Percentiles rank a stretch among this genome's conserved stretches.
These are phyloP conservation scores for Phytomonas sp. DNA, from an alignment of 208 protist genomes.

Conservation along the genomic window DNA sequence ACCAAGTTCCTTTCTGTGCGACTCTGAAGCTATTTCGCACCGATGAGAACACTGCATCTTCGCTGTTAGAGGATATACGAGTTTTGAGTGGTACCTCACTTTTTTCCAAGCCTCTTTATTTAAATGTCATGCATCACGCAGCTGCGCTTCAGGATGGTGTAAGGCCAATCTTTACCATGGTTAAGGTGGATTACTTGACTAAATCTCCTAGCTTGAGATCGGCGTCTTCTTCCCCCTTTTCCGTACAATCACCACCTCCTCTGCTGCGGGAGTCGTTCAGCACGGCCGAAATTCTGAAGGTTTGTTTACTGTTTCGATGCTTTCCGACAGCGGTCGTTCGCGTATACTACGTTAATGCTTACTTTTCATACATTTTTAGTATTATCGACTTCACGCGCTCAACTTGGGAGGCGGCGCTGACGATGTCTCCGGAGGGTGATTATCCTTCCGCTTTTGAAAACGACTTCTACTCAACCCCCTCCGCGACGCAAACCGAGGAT, in stretches of 20 bases:
- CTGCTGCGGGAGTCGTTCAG: slow-evolving; percentile 43
- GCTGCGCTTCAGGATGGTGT: background rate
- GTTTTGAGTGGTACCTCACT: background rate
- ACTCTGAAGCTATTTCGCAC: background rate
- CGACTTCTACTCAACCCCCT: background rate
- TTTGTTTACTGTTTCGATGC: slow-evolving; percentile 43
- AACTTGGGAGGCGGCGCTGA: background rate
- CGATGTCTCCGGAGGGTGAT: background rate
- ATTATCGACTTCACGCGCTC: background rate
- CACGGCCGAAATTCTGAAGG: slow-evolving; percentile 37
- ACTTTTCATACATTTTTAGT: background rate
- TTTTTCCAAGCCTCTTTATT: background rate
- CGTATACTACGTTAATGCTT: slow-evolving; percentile 32
- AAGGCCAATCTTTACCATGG: slow-evolving; percentile 37
- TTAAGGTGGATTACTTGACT: slow-evolving; percentile 68
- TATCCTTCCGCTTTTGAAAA: background rate
- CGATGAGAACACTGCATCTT: background rate
- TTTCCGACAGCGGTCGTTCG: slow-evolving; percentile 39
- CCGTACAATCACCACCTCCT: slow-evolving; percentile 2
- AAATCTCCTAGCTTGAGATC: slow-evolving; percentile 11
- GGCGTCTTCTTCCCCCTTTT: slow-evolving; percentile 8
- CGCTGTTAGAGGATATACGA: background rate
- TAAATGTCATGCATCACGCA: slow-evolving; percentile 1
- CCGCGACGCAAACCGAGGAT: background rate
- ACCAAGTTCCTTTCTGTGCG: background rate